phyloP scores from a whole-genome alignment of 2,329 filamentous ascomycete species.

The Endoconidiophora polonica region DNA sequence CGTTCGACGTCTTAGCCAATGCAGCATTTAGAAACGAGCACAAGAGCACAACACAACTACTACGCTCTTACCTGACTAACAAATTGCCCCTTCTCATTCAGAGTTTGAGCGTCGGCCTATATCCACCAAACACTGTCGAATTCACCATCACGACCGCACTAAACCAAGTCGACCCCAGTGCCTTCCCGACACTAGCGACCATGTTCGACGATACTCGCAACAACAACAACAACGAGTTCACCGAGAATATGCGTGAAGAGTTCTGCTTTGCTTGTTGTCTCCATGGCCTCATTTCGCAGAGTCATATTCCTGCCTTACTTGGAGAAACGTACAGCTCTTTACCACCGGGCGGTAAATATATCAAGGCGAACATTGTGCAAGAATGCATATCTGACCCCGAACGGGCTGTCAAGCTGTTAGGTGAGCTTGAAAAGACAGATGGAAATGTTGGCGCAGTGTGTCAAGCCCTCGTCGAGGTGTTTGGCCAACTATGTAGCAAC shows the following conservation, averaged over 20 bases:
- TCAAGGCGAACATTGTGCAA: slow-evolving; percentile 60
- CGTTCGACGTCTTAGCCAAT: slow-evolving; percentile 81
- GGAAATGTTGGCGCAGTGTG: slow-evolving; percentile 81
- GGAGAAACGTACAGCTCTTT: slow-evolving; percentile 71
- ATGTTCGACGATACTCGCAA: slow-evolving; percentile 42
- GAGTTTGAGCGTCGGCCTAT: slow-evolving; percentile 45
- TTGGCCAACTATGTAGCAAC: slow-evolving; percentile 50
- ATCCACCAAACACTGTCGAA: slow-evolving; percentile 56
- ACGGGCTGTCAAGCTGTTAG: slow-evolving; percentile 57
- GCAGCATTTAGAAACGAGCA: slow-evolving; percentile 53
- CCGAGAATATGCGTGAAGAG: slow-evolving; percentile 45
- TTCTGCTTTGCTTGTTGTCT: slow-evolving; percentile 85
- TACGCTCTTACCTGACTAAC: slow-evolving; percentile 74
- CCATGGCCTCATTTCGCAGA: slow-evolving; percentile 65
- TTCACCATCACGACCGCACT: slow-evolving; percentile 57
- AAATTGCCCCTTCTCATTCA: slow-evolving; percentile 40
- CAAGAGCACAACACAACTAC: slow-evolving; percentile 45
- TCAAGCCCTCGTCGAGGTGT: slow-evolving; percentile 56
- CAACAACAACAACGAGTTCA: slow-evolving; percentile 35
- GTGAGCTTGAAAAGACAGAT: slow-evolving; percentile 75
- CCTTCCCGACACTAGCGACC: slow-evolving; percentile 45
- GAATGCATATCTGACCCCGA: slow-evolving; percentile 65
- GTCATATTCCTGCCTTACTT: slow-evolving; percentile 61
- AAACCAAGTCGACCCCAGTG: slow-evolving; percentile 63
- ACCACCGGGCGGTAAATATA: slow-evolving; percentile 56